Evolutionary conservation across 495 filamentous ascomycete genomes (phyloP), one percentile per base, ranked within the genome.

Genomic region (Podospora tetraspora): DNA sequence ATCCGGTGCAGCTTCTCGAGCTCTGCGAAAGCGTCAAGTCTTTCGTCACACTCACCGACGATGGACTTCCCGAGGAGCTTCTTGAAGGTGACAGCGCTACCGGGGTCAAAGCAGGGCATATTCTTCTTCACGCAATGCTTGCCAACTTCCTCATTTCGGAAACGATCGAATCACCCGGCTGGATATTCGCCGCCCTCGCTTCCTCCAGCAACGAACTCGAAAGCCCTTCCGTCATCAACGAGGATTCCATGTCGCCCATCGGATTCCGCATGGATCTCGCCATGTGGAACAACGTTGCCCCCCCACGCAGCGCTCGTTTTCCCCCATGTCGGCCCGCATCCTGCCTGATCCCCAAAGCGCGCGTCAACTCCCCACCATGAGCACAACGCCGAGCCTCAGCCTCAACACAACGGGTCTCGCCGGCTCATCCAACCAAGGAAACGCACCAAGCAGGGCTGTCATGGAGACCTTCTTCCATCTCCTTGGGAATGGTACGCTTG

Each of bases 91-190:
- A 62, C 1, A 30, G 61, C 12, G 56, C 25, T 1, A 29, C 57
- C 11, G 62, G 57, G 0, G 24, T 56, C 6, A 62, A 67, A 10
- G 27, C 68, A 0, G 37, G 56, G 1, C 64, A 67, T 0, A 24
- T 70, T 8, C 70, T 75, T 24, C 69, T 75, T 0, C 67, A 75
- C 3, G 73, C 43, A 0, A 68, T 75, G 73, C 59, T 75, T 9
- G 59, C 67, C 16, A 68, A 73, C 30, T 75, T 75, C 61, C 68
- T 75, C 56, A n/a, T 63, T 11, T 43, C 59, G 5, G 71, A 71
- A 58, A 68, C 64, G 1, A 29, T 75, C 0, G 24, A 52, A 1
- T 71, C 69, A 9, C 71, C 73, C 0, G 70, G 70, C 23, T 75
- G 73, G 73, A 65, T 73, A 0, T 75, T 75, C 22, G 57, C 66